Conservation (phyloP, 2,329 filamentous ascomycete genomes). For the Ceratocystis alfenasii region DNA sequence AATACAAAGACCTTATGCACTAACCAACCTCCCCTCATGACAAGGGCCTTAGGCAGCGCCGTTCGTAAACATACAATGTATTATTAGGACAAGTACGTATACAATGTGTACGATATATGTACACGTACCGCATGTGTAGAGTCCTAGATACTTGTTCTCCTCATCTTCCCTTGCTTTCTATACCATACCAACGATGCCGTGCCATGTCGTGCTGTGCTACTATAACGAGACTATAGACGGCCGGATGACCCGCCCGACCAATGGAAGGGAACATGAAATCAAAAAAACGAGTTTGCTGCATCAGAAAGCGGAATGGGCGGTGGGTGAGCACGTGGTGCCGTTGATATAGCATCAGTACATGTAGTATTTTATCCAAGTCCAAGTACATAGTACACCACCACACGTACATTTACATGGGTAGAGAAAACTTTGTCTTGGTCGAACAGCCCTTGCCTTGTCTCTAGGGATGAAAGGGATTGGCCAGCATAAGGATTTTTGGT, state of each 20-base stretch:
- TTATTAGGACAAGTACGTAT: background rate
- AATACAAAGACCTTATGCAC: background rate
- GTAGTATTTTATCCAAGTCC: no score
- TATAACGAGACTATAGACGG: background rate
- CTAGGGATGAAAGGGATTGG: background rate
- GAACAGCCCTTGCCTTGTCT: background rate
- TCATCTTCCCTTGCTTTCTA: background rate
- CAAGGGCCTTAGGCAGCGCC: slow-evolving; percentile 3
- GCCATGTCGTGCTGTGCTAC: no score
- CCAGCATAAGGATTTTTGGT: slow-evolving; percentile 3
- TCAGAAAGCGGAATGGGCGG: background rate
- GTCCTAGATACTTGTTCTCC: no score
- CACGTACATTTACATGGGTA: background rate
- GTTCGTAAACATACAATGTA: background rate
- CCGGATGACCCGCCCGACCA: background rate
- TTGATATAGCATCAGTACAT: background rate
- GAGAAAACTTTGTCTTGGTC: background rate
- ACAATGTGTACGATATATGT: background rate
- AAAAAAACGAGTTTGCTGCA: background rate
- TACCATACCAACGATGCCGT: background rate
- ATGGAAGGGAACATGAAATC: background rate
- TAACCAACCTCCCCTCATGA: slow-evolving; percentile 1
- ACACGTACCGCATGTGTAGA: no score
- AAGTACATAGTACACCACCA: no score
- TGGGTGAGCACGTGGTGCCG: background rate